Conservation (phyloP, 257 asterid species). For the Perilla frutescens region DNA sequence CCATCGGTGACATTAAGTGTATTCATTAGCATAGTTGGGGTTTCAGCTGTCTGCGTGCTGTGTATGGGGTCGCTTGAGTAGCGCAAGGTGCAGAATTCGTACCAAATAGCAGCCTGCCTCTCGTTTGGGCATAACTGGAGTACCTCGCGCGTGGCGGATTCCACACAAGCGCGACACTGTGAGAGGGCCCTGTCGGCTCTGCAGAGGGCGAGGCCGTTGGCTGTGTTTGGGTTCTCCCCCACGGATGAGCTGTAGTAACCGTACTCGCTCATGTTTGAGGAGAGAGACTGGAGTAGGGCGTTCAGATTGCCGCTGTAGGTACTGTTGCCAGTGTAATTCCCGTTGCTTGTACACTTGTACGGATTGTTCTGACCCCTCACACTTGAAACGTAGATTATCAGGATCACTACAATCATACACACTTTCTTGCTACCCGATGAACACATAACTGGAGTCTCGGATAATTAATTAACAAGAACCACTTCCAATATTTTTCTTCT, state of each 20-base stretch:
- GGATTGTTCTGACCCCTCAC: conserved; percentile 24
- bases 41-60: neutral
- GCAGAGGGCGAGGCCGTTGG: conserved; percentile 38
- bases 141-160: conserved; percentile 14
- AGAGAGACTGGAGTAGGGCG: conserved; percentile 33
- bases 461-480: too few relatives aligned
- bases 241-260: conserved; percentile 36
- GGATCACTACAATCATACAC: neutral
- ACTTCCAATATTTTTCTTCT: too few relatives aligned
- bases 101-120: conserved; percentile 34
- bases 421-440: neutral
- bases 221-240: conserved; percentile 28
- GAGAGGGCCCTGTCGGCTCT: conserved; percentile 31
- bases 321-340: conserved; percentile 38
- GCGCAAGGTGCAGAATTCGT: conserved; percentile 33
- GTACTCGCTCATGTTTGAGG: conserved; percentile 21
- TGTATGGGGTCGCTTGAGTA: conserved; percentile 35
- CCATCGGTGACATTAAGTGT: conserved; percentile 13
- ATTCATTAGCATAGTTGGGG: fast-evolving
- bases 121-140: conserved; percentile 28
- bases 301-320: conserved; percentile 36
- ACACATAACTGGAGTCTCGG: conserved; percentile 9
- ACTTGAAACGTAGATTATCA: too few relatives aligned
- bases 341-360: conserved; percentile 29
- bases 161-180: conserved; percentile 36